These are phyloP conservation scores for Aureobasidium sp. DNA, from an alignment of 2,329 filamentous ascomycete species.

Conservation along the genomic window DNA sequence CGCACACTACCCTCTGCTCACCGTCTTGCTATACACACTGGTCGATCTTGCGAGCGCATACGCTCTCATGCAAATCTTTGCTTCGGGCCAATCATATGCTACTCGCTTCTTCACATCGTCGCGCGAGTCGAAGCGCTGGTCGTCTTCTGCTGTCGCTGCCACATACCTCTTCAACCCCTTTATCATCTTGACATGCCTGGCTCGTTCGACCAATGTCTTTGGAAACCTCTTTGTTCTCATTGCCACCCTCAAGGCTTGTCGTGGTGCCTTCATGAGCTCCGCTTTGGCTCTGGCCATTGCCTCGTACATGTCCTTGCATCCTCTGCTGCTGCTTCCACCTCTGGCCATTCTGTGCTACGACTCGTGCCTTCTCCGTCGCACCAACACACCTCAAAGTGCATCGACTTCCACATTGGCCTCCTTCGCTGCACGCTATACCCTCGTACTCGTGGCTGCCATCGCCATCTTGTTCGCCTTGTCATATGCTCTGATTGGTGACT, in stretches of 20 bases:
- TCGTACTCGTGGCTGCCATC: conserved; percentile 50
- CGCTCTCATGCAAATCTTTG: conserved; percentile 70
- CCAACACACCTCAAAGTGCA: background rate
- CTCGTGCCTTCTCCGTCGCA: conserved; percentile 20
- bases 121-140: conserved; percentile 67
- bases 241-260: conserved; percentile 72
- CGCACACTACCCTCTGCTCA: conserved; percentile 56
- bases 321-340: conserved; percentile 76
- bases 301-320: conserved; percentile 87
- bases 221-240: conserved; percentile 82
- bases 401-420: conserved; percentile 2
- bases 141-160: conserved; percentile 67
- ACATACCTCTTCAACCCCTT: conserved; percentile 95
- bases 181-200: conserved; percentile 83
- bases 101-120: conserved; percentile 73
- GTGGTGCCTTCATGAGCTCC: conserved; percentile 62
- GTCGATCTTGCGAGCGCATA: conserved; percentile 78
- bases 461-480: conserved; percentile 63
- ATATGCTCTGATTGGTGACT: conserved; percentile 67
- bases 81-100: conserved; percentile 69
- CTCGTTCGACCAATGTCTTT: conserved; percentile 80
- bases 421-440: conserved; percentile 45
- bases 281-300: conserved; percentile 83
- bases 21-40: conserved; percentile 70
- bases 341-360: conserved; percentile 76